A percentile compares a stretch with the other conserved stretches of the same genome.
Evolutionary conservation across 345 rosid genomes (phyloP).

Genomic region (Eucalyptus marginata): DNA sequence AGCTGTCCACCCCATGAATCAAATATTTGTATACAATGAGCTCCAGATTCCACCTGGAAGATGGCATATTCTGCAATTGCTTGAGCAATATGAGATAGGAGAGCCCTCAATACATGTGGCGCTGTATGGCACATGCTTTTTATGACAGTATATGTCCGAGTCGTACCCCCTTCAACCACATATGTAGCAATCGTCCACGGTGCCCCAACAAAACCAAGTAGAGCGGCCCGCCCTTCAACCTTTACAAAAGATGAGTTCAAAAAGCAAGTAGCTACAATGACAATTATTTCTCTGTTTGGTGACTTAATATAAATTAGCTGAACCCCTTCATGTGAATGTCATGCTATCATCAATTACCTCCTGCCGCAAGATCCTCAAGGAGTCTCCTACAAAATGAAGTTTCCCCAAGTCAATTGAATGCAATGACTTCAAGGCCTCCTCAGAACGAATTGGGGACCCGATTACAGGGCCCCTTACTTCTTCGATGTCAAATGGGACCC

Average conservation of each 20-base stretch:
- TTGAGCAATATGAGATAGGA: conserved; percentile 68
- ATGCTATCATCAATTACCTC: conserved; percentile 36
- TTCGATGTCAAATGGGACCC: conserved; percentile 94
- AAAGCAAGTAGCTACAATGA: not conserved
- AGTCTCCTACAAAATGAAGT: conserved; percentile 67
- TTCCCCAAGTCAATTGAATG: conserved; percentile 75
- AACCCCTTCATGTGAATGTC: not conserved
- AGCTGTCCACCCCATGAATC: conserved; percentile 99
- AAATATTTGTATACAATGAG: conserved; percentile 89
- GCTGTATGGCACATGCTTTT: conserved; percentile 90
- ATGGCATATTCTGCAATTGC: conserved; percentile 71
- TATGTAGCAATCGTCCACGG: conserved; percentile 96
- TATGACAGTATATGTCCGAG: conserved; percentile 67
- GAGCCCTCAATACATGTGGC: conserved; percentile 56
- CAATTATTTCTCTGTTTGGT: not conserved
- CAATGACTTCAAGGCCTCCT: conserved; percentile 53
- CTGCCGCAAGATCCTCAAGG: conserved; percentile 56
- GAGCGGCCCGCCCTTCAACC: conserved; percentile 74
- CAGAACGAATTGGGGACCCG: conserved; percentile 60
- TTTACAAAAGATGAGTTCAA: conserved; percentile 1
- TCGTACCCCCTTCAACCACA: conserved; percentile 85
- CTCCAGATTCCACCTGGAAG: conserved; percentile 87
- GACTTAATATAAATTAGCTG: not conserved
- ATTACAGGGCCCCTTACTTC: conserved; percentile 82
- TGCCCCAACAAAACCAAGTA: conserved; percentile 87